Conservation (phyloP, 1,284 basidiomycete genomes). For the Cryptococcus sp. region DNA sequence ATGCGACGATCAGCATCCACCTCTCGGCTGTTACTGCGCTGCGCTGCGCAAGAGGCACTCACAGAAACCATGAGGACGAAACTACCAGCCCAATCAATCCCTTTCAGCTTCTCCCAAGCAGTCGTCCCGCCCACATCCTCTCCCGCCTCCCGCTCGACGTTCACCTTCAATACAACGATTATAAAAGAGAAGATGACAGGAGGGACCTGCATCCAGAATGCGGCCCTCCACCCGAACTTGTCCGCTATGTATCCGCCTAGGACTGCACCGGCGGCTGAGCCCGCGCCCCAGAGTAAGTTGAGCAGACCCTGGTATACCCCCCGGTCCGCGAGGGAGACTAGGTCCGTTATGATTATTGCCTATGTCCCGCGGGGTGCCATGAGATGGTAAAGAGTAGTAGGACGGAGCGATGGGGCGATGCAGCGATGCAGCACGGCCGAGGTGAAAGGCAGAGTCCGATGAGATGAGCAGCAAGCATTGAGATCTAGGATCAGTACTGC, state of each 20-base stretch:
- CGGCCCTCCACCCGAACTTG: conserved; percentile 33
- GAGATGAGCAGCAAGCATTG: not conserved
- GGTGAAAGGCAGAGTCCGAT: not conserved
- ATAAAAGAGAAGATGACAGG: conserved; percentile 25
- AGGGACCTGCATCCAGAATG: conserved; percentile 34
- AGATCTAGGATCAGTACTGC: not conserved
- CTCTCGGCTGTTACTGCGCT: no score
- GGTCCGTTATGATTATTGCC: conserved; percentile 37
- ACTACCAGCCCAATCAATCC: conserved; percentile 39
- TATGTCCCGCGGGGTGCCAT: not conserved
- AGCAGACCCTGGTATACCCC: conserved; percentile 40
- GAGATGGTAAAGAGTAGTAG: not conserved
- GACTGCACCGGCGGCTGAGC: conserved; percentile 29
- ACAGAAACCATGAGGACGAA: conserved; percentile 29
- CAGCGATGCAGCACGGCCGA: not conserved
- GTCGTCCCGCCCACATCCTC: conserved; percentile 19
- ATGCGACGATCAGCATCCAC: no score
- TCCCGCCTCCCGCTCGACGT: conserved; percentile 20
- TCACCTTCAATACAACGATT: conserved; percentile 32
- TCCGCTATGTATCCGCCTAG: conserved; percentile 34
- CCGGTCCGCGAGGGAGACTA: conserved; percentile 38
- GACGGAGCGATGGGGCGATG: not conserved
- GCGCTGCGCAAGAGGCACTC: conserved; percentile 6
- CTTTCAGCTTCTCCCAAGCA: conserved; percentile 28
- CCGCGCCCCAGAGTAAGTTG: conserved; percentile 34